Evolutionary conservation across 2,329 filamentous ascomycete species (phyloP), one percentile per base, ranked within the genome.

Genomic region (Hymenoscyphus infarciens): DNA sequence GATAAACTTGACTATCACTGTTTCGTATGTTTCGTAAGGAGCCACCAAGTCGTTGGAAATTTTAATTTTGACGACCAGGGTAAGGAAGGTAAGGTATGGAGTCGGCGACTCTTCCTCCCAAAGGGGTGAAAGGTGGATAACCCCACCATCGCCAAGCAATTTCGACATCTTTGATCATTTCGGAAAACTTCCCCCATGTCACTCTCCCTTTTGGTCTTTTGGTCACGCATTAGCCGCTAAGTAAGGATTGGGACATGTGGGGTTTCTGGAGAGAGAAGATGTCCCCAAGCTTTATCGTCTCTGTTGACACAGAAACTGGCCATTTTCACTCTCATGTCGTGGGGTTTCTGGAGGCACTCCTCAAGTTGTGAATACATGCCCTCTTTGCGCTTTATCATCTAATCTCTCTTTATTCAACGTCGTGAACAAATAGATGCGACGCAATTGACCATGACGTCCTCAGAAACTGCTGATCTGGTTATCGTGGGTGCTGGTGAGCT

Each of bases 401-500:
- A 11, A 38, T 52, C 10, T 4, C 10, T 25, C 19, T 19, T 49
- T 6, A 7, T 22, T 49, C 42, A 22, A 49, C n/a, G 16, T 52
- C 45, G 8, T 16, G 35, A 15, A 52, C 45, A 11, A 13, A 2
- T 22, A 11, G 25, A 52, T 25, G 45, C 10, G 42, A 49, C n/a
- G 10, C 13, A 52, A 52, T 25, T 22, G 19, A 25, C 7, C 25
- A 60, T 60, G 58, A 27, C 45, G 4, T 38, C 29, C 31, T 25
- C 39, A 49, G 62, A 67, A 16, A 57, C 29, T 27, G 53, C 60
- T 31, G 75, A 77, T 64, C 64, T 78, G 33, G 68, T 77, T 3
- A 72, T 78, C 25, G 68, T 78, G 59, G 76, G 76, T 35, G 82
- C 83, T 38, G 84, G 84, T 85, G 75, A 74, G 79, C 73, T 55